Percentiles rank a stretch among this genome's conserved stretches.
Evolutionary conservation across 2,329 filamentous ascomycete genomes (phyloP).

Genomic region (Aspergillus candidus): DNA sequence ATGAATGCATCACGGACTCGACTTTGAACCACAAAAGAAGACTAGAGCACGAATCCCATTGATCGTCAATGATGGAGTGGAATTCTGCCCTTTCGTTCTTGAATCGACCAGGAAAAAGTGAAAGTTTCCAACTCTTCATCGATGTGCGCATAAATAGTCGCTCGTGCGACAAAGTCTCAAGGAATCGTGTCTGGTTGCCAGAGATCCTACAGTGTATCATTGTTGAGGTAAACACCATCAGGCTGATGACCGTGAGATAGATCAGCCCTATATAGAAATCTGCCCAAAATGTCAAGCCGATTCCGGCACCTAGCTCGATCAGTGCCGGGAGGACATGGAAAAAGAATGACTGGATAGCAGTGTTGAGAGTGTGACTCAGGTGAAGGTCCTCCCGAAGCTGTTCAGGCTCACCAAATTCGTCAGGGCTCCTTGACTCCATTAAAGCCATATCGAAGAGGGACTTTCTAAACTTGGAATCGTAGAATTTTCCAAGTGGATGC

Average conservation of each 20-base stretch:
- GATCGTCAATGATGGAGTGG: slow-evolving; percentile 30
- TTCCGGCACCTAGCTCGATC: slow-evolving; percentile 56
- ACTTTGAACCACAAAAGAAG: slow-evolving; percentile 26
- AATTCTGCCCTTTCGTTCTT: slow-evolving; percentile 51
- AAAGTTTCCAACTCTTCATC: no score
- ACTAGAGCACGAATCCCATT: slow-evolving; percentile 33
- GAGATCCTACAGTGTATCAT: no score
- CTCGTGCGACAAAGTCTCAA: no score
- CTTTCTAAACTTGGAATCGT: slow-evolving; percentile 53
- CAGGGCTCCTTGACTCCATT: slow-evolving; percentile 61
- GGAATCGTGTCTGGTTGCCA: no score
- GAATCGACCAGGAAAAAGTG: no score
- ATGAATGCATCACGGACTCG: slow-evolving; percentile 39
- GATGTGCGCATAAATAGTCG: no score
- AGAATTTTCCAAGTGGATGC: slow-evolving; percentile 52
- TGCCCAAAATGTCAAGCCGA: slow-evolving; percentile 55
- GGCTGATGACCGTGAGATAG: slow-evolving; percentile 11
- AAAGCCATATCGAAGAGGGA: slow-evolving; percentile 63
- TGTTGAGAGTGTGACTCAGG: no score
- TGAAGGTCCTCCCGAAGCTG: slow-evolving; percentile 51
- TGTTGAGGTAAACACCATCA: no score
- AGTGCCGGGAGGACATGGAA: slow-evolving; percentile 58
- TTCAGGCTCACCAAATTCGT: slow-evolving; percentile 61
- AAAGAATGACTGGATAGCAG: slow-evolving; percentile 49
- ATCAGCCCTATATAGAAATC: slow-evolving; percentile 55